A percentile compares a stretch with the other conserved stretches of the same genome.
These are phyloP conservation scores for Corchorus capsularis DNA, from an alignment of 345 rosid species.

Conservation along the genomic window DNA sequence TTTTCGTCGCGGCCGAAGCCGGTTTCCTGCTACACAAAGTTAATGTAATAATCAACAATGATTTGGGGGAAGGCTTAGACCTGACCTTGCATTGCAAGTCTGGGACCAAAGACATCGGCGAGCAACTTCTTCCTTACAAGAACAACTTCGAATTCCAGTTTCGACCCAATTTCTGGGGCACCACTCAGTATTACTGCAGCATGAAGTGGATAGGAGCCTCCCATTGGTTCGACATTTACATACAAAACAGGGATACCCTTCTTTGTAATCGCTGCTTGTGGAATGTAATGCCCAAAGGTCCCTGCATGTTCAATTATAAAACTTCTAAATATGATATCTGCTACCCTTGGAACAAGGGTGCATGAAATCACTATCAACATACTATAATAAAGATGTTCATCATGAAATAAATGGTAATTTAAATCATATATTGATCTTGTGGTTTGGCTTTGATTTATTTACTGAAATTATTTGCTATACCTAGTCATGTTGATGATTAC, in stretches of 20 bases:
- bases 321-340: conserved; percentile 5
- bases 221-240: conserved; percentile 20
- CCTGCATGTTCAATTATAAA: conserved; percentile 10
- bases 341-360: not conserved
- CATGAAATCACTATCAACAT: not conserved
- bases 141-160: conserved; percentile 20
- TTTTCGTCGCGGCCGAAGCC: not conserved
- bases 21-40: not conserved
- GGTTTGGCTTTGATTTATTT: no score
- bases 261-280: conserved; percentile 11
- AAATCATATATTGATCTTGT: no score
- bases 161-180: conserved; percentile 12
- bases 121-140: not conserved
- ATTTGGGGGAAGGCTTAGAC: not conserved
- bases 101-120: conserved; percentile 18
- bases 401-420: no score
- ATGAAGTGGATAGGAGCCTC: conserved; percentile 12
- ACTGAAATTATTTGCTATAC: no score
- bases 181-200: conserved; percentile 15
- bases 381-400: not conserved
- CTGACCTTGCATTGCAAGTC: conserved; percentile 28
- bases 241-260: not conserved
- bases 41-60: conserved; percentile 18
- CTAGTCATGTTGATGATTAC: no score
- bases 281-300: not conserved